A percentile compares a stretch with the other conserved stretches of the same genome.
Conservation (phyloP, 164 flowering plant species). For the Nelumbo lutea region DNA sequence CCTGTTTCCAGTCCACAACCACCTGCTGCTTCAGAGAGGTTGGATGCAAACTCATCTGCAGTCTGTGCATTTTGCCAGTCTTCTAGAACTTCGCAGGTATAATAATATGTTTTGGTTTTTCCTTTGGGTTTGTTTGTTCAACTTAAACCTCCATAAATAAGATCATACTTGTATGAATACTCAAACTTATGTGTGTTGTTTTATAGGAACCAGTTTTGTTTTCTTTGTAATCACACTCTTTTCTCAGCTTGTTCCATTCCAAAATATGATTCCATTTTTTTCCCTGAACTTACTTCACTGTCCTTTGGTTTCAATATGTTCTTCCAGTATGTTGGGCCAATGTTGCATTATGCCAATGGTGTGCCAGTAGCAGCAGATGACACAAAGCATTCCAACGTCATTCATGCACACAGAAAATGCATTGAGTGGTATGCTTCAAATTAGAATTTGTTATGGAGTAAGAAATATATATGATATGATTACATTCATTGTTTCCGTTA, state of each 20-base stretch:
- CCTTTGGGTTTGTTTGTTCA: too few species aligned
- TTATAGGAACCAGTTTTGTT: too few species aligned
- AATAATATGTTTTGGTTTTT: too few species aligned
- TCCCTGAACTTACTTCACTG: background rate
- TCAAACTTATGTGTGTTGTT: too few species aligned
- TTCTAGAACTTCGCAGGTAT: constrained; percentile 42
- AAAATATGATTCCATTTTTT: too few species aligned
- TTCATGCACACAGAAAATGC: constrained; percentile 60
- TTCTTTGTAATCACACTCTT: too few species aligned
- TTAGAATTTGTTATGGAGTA: background rate
- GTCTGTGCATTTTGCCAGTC: constrained; percentile 71
- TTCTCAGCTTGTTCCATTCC: too few species aligned
- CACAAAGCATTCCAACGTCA: constrained; percentile 24
- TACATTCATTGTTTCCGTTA: too few species aligned
- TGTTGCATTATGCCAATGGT: constrained; percentile 48
- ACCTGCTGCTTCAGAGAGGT: constrained; percentile 10
- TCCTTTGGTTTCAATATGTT: background rate
- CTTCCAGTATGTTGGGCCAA: constrained; percentile 50
- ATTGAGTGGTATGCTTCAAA: constrained; percentile 51
- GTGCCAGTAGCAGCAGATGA: constrained; percentile 34
- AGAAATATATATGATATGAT: background rate
- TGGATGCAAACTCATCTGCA: constrained; percentile 4
- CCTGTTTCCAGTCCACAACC: constrained; percentile 8
- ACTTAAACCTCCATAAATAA: too few species aligned
- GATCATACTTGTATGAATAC: too few species aligned